These are phyloP conservation scores for Talaromyces sp. DNA, from an alignment of 2,329 filamentous ascomycete species.

Conservation along the genomic window DNA sequence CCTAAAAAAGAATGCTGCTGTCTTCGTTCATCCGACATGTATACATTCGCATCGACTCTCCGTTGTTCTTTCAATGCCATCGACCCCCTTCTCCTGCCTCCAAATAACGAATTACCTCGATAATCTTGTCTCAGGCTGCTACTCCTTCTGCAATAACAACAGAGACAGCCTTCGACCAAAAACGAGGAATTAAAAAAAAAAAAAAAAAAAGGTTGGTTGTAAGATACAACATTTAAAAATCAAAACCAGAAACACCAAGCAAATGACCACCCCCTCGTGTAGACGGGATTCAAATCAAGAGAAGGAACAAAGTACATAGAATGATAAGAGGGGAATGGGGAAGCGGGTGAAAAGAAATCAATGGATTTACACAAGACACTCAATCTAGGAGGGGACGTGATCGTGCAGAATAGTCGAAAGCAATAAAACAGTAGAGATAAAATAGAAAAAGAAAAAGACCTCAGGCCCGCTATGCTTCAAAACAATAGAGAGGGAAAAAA, in stretches of 20 bases:
- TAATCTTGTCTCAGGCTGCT: not conserved
- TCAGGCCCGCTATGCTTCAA: conserved; percentile 34
- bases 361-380: not conserved
- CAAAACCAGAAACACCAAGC: not conserved
- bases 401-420: not conserved
- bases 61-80: not conserved
- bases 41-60: not conserved
- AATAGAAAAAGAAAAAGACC: conserved; percentile 16
- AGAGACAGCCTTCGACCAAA: not conserved
- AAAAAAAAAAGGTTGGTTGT: not conserved
- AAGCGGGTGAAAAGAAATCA: conserved; percentile 1
- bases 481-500: conserved; percentile 15
- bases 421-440: conserved; percentile 14
- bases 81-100: not conserved
- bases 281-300: not conserved
- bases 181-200: not conserved
- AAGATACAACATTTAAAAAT: not conserved
- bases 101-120: not conserved
- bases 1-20: not conserved
- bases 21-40: not conserved
- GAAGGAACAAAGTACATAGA: not conserved
- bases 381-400: not conserved
- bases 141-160: not conserved
- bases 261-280: not conserved
- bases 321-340: not conserved